phyloP scores from a whole-genome alignment of 495 filamentous ascomycete genomes.

The Tuber umbilicatum region DNA sequence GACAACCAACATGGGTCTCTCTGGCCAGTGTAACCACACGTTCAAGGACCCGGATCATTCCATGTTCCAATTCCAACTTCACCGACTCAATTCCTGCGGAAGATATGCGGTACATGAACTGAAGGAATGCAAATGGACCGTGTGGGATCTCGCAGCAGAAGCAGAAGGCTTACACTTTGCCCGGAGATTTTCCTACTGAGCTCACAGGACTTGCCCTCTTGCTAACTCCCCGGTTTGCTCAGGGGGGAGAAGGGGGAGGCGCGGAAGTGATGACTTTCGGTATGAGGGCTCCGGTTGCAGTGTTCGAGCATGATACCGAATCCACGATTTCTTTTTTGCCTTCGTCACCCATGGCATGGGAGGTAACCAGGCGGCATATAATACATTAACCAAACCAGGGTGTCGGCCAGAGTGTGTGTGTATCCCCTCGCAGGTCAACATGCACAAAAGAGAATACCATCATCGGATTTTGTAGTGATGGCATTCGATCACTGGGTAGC shows the following conservation, averaged over 20 bases:
- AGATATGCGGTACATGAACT: slow-evolving; percentile 10
- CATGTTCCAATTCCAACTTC: slow-evolving; percentile 32
- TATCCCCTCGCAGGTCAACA: background rate
- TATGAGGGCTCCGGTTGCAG: background rate
- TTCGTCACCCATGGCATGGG: background rate
- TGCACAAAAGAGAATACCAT: slow-evolving; percentile 1
- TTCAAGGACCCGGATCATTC: slow-evolving; percentile 24
- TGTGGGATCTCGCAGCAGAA: slow-evolving; percentile 29
- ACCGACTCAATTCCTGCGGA: slow-evolving; percentile 15
- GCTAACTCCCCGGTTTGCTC: no score
- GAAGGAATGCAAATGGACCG: slow-evolving; percentile 25
- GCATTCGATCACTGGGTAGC: background rate
- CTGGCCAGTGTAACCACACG: slow-evolving; percentile 30
- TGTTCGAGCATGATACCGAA: background rate
- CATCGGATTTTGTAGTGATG: background rate
- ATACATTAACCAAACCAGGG: background rate
- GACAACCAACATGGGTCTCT: slow-evolving; percentile 33
- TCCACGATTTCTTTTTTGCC: background rate
- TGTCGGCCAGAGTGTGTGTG: background rate
- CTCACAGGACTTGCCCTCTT: slow-evolving; percentile 8
- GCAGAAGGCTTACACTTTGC: slow-evolving; percentile 15
- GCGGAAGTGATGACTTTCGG: background rate
- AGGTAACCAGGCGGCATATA: background rate
- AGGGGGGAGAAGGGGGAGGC: no score
- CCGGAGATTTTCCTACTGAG: slow-evolving; percentile 37